Evolutionary conservation across 2,329 filamentous ascomycete species (phyloP).

Genomic region (Colletotrichum karsti): DNA sequence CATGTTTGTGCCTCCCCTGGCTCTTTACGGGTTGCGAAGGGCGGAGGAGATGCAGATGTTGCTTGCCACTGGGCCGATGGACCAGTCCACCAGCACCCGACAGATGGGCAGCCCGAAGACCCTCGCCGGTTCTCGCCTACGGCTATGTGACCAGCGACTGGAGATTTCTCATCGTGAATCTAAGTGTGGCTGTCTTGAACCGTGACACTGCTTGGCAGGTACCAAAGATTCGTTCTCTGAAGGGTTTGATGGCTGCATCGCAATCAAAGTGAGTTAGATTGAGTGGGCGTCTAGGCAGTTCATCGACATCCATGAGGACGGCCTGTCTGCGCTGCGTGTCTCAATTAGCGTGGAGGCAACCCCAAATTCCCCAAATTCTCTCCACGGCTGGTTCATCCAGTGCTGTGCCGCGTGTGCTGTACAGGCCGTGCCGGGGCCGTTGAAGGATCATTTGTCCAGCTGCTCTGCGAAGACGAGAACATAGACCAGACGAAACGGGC

Average conservation of each 20-base stretch:
- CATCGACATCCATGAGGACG: neutral
- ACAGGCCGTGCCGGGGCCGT: neutral
- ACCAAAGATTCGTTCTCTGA: neutral
- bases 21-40: neutral
- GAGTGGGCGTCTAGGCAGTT: neutral
- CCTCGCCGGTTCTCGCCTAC: conserved; percentile 9
- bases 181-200: neutral
- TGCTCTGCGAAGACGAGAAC: neutral
- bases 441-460: neutral
- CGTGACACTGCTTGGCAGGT: conserved; percentile 9
- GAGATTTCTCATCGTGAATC: neutral
- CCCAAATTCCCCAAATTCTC: neutral
- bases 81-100: conserved; percentile 6
- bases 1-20: neutral
- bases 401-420: neutral
- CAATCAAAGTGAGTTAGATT: conserved; percentile 8
- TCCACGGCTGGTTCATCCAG: neutral
- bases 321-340: neutral
- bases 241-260: conserved; percentile 9
- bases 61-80: conserved; percentile 9
- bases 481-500: neutral
- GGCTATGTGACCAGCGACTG: neutral
- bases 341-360: neutral
- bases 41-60: neutral
- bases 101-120: neutral